A percentile compares a stretch with the other conserved stretches of the same genome.
Evolutionary conservation across 208 protist genomes (phyloP).

Genomic region (Jaenimonas drosophilae): DNA sequence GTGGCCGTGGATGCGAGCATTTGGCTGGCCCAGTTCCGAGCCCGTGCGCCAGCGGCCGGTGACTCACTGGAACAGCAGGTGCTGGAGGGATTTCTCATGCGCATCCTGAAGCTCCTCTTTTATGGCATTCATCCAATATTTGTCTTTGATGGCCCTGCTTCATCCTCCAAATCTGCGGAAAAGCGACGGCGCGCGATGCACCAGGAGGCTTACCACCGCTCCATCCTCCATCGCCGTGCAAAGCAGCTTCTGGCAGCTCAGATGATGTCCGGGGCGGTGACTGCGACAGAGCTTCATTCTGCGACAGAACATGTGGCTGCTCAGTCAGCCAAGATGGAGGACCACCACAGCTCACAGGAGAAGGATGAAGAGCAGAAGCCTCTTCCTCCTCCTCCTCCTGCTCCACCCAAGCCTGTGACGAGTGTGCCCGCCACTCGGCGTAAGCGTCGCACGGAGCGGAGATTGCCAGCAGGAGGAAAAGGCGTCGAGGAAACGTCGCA

Average conservation of each 20-base stretch:
- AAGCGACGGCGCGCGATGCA: slow-evolving; percentile 31
- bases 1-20: slow-evolving; percentile 87
- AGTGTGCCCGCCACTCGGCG: too few species aligned
- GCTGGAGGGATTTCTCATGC: slow-evolving; percentile 68
- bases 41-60: slow-evolving; percentile 20
- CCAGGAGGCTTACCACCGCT: slow-evolving; percentile 17
- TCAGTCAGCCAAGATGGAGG: slow-evolving; percentile 4
- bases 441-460: too few species aligned
- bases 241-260: slow-evolving; percentile 65
- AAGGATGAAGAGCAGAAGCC: neutral
- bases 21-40: slow-evolving; percentile 79
- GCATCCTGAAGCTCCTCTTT: slow-evolving; percentile 83
- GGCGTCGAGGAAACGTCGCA: too few species aligned
- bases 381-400: neutral
- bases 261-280: slow-evolving; percentile 35
- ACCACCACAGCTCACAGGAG: too few species aligned
- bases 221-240: slow-evolving; percentile 34
- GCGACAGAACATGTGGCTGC: neutral
- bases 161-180: slow-evolving; percentile 44
- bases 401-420: too few species aligned
- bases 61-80: slow-evolving; percentile 43
- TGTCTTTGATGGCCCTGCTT: slow-evolving; percentile 77
- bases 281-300: slow-evolving; percentile 17
- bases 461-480: too few species aligned
- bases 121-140: slow-evolving; percentile 83